Conservation (phyloP, 2,329 filamentous ascomycete species). For the Parascedosporium putredinis region DNA sequence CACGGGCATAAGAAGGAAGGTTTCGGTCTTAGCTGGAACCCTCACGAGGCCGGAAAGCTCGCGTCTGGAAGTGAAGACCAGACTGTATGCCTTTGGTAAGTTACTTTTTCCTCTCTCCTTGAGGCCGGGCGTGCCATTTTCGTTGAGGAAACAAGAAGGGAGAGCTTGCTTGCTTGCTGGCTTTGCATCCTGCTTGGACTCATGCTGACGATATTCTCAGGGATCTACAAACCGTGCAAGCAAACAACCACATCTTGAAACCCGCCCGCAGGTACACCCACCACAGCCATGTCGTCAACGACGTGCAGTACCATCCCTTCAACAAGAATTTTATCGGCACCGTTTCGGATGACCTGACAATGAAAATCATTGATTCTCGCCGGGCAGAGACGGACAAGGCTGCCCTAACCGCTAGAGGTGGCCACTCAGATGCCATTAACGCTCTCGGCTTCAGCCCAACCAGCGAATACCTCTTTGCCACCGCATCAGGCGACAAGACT, state of each 20-base stretch:
- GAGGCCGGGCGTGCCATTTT: not conserved
- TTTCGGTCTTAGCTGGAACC: conserved; percentile 89
- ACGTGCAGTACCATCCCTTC: conserved; percentile 89
- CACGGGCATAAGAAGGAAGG: conserved; percentile 80
- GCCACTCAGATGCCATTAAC: conserved; percentile 89
- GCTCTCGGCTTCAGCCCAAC: conserved; percentile 90
- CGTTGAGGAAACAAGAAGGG: too few species aligned
- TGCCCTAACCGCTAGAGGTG: conserved; percentile 57
- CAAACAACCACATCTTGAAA: conserved; percentile 58
- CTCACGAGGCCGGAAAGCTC: conserved; percentile 68
- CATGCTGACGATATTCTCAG: too few species aligned
- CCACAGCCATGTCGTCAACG: conserved; percentile 86
- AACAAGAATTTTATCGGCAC: conserved; percentile 79
- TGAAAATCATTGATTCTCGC: conserved; percentile 86
- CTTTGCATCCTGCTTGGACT: too few species aligned
- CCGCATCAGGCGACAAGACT: conserved; percentile 89
- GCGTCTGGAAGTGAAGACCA: conserved; percentile 86
- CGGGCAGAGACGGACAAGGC: conserved; percentile 54
- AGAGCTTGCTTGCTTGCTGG: too few species aligned
- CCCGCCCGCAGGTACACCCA: conserved; percentile 72
- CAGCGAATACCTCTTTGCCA: conserved; percentile 82
- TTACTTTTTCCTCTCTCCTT: not conserved
- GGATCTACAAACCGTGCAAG: conserved; percentile 70
- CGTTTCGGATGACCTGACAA: conserved; percentile 87
- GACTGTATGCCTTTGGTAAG: conserved; percentile 83